These are phyloP conservation scores for Candida nemodendra DNA, from an alignment of 805 yeast genomes.

Conservation along the genomic window DNA sequence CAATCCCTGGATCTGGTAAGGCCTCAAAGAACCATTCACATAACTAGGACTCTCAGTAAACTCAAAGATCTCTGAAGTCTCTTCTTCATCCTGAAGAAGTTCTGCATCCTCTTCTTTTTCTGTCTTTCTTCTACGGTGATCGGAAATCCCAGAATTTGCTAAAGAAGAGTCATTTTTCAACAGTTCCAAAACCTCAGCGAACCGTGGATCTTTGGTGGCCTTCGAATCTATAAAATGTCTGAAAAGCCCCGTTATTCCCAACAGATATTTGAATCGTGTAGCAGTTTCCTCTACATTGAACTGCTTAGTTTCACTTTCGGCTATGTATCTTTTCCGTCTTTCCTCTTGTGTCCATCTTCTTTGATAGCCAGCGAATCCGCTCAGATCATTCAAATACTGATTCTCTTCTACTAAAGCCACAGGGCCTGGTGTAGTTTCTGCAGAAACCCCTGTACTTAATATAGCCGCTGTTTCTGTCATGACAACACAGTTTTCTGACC, in stretches of 20 bases:
- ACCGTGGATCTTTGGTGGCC: constrained; percentile 59
- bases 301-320: constrained; percentile 29
- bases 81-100: constrained; percentile 58
- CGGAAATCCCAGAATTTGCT: constrained; percentile 18
- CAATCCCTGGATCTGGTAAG: constrained; percentile 77
- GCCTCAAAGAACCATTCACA: constrained; percentile 61
- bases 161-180: constrained; percentile 22
- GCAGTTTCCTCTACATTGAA: constrained; percentile 61
- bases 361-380: constrained; percentile 14
- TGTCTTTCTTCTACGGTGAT: constrained; percentile 61
- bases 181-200: constrained; percentile 49
- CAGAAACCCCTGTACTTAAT: constrained; percentile 16
- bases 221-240: constrained; percentile 65
- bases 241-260: constrained; percentile 65
- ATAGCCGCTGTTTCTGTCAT: not conserved
- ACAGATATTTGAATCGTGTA: constrained; percentile 62
- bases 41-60: constrained; percentile 52
- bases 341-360: constrained; percentile 9
- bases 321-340: constrained; percentile 30
- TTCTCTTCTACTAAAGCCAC: not conserved
- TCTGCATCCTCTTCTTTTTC: constrained; percentile 81
- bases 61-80: constrained; percentile 39
- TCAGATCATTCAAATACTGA: constrained; percentile 8
- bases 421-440: constrained; percentile 11
- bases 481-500: no score